Evolutionary conservation across 75 land plant species (phyloP), one percentile per base, ranked within the genome.

Genomic region (Cryptomeria japonica): DNA sequence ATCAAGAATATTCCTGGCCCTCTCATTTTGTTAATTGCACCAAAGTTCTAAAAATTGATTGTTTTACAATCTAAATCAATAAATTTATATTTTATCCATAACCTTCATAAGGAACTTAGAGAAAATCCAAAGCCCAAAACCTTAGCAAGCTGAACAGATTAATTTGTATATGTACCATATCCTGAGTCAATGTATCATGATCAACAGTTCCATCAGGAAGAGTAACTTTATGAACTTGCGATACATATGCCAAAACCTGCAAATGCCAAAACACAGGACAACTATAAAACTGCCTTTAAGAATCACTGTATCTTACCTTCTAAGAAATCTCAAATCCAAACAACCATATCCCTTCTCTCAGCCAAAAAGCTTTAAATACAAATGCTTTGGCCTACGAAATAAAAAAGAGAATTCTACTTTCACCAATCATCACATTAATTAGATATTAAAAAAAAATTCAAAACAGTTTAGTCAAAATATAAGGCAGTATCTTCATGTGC

Each of bases 201-300:
- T 98, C 97, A 64, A 97, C 94, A 36, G 87, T 86, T 41, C 91
- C 96, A 47, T 95, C 99, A 16, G 99, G 99, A 85, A 98, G 96
- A 42, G 91, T 93, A 78, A 97, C 99, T 75, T 94, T 93, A 91
- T 98, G 98, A 56, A 92, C 99, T 90, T 96, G 97, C 78, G 99
- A 97, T 10, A 97, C 99, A 88, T 94, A 98, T 16, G 99, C 99
- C 75, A 98, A 90, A 68, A 98, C 90, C 99, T 98, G 90, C 14
- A 89, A 84, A 64, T 68, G 61, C 4, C 51, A 76, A 31, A 19
- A 44, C 31, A n/a, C 2, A 13, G 47, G 32, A 44, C 31, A 82
- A 82, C 49, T 2, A 46, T 41, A 82, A 42, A 82, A 82, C 46
- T n/a, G 5, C 15, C 51, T 82, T 82, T 44, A 13, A 13, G 53